phyloP scores from a whole-genome alignment of 2,329 filamentous ascomycete species.

The Cladosporium sp. region DNA sequence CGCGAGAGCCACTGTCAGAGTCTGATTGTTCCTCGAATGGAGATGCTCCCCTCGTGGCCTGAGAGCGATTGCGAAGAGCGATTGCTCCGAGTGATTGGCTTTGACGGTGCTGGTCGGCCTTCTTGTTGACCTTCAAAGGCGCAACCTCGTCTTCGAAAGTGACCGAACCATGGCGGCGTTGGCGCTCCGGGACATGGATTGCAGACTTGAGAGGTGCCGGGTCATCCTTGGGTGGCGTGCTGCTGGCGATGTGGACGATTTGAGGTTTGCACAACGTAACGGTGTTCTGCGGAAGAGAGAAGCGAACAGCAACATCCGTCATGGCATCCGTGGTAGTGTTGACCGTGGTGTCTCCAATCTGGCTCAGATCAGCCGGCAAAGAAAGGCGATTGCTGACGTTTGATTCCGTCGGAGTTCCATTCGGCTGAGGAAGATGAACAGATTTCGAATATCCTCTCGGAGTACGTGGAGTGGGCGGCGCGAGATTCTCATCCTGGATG shows the following conservation, averaged over 20 bases:
- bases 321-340: conserved; percentile 30
- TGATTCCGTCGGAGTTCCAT: conserved; percentile 20
- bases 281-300: conserved; percentile 32
- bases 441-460: conserved; percentile 31
- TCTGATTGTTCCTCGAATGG: conserved; percentile 23
- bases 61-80: conserved; percentile 23
- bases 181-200: conserved; percentile 13
- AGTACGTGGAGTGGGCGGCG: conserved; percentile 27
- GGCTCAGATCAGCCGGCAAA: conserved; percentile 29
- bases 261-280: conserved; percentile 34
- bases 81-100: conserved; percentile 14
- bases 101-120: conserved; percentile 20
- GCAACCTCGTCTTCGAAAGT: conserved; percentile 32
- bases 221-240: conserved; percentile 23
- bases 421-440: conserved; percentile 25
- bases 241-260: conserved; percentile 28
- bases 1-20: conserved; percentile 18
- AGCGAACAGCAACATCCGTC: conserved; percentile 35
- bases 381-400: conserved; percentile 27
- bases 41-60: conserved; percentile 14
- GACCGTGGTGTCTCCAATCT: conserved; percentile 27
- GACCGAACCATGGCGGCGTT: conserved; percentile 17
- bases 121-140: conserved; percentile 31
- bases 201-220: conserved; percentile 18
- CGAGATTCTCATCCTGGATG: conserved; percentile 18